These are phyloP conservation scores for Wickerhamomyces strasburgensis DNA, from an alignment of 805 yeast species.

Conservation along the genomic window DNA sequence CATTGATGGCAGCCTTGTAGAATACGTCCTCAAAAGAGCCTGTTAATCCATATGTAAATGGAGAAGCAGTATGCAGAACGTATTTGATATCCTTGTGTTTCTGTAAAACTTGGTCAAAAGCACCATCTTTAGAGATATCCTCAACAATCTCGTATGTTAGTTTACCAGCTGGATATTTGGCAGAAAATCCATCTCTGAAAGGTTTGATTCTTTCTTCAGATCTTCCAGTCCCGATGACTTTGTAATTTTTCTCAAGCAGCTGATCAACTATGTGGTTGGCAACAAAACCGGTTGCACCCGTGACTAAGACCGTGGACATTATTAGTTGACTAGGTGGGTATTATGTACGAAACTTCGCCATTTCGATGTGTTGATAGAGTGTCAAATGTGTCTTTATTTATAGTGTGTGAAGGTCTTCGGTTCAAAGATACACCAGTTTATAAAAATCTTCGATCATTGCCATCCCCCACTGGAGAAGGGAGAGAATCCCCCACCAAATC, in stretches of 20 bases:
- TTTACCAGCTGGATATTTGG: constrained; percentile 22
- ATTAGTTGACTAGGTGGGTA: too few relatives aligned
- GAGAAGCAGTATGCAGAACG: constrained; percentile 55
- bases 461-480: too few relatives aligned
- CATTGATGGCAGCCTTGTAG: constrained; percentile 51
- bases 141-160: constrained; percentile 39
- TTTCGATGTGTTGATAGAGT: too few relatives aligned
- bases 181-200: constrained; percentile 22
- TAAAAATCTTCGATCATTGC: too few relatives aligned
- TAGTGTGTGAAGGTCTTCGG: too few relatives aligned
- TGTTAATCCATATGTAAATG: constrained; percentile 29
- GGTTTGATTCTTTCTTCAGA: constrained; percentile 25
- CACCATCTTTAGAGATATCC: constrained; percentile 37
- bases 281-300: constrained; percentile 44
- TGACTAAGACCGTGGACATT: constrained; percentile 30
- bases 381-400: too few relatives aligned
- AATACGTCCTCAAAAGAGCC: constrained; percentile 44
- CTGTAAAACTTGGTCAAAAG: constrained; percentile 39
- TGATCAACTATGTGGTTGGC: constrained; percentile 36
- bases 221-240: constrained; percentile 31
- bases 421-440: too few relatives aligned
- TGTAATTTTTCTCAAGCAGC: constrained; percentile 31
- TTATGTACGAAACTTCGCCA: too few relatives aligned
- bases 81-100: constrained; percentile 39
- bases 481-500: too few relatives aligned